phyloP scores from a whole-genome alignment of 2,329 filamentous ascomycete species.

The Amesomyces nigricolor region DNA sequence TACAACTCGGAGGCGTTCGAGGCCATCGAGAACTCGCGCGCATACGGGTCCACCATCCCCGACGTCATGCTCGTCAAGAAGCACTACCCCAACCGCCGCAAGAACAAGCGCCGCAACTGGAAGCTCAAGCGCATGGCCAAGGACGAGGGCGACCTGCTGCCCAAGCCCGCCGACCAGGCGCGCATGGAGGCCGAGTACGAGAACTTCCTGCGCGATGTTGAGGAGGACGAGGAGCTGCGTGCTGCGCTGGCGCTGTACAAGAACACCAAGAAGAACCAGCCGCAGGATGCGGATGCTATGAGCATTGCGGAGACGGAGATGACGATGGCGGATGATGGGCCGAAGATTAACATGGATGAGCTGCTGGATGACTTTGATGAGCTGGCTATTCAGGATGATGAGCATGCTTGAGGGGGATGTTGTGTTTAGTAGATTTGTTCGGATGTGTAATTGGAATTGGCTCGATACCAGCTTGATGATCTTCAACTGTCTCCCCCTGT shows the following conservation, averaged over 20 bases:
- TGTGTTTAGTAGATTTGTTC: background rate
- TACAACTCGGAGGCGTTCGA: slow-evolving; percentile 89
- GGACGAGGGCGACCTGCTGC: slow-evolving; percentile 82
- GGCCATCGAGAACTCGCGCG: slow-evolving; percentile 69
- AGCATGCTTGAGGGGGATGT: slow-evolving; percentile 3
- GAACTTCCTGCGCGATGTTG: slow-evolving; percentile 92
- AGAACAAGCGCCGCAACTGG: slow-evolving; percentile 82
- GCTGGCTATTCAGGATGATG: slow-evolving; percentile 60
- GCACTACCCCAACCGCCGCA: slow-evolving; percentile 75
- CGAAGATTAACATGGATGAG: slow-evolving; percentile 71
- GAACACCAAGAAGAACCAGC: slow-evolving; percentile 47
- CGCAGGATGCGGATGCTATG: slow-evolving; percentile 44
- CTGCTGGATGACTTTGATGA: slow-evolving; percentile 92
- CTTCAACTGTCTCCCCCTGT: too few species aligned
- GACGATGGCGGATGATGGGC: slow-evolving; percentile 59
- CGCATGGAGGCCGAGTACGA: slow-evolving; percentile 91
- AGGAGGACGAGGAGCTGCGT: slow-evolving; percentile 87
- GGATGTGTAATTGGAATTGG: background rate
- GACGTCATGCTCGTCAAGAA: slow-evolving; percentile 98
- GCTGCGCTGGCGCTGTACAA: slow-evolving; percentile 85
- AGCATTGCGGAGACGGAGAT: slow-evolving; percentile 58
- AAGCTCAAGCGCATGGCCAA: slow-evolving; percentile 87
- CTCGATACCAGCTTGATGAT: too few species aligned
- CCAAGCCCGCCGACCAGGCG: slow-evolving; percentile 82
- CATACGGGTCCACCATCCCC: slow-evolving; percentile 73